These are phyloP conservation scores for Penicillium sp. DNA, from an alignment of 2,329 filamentous ascomycete species.

Conservation along the genomic window DNA sequence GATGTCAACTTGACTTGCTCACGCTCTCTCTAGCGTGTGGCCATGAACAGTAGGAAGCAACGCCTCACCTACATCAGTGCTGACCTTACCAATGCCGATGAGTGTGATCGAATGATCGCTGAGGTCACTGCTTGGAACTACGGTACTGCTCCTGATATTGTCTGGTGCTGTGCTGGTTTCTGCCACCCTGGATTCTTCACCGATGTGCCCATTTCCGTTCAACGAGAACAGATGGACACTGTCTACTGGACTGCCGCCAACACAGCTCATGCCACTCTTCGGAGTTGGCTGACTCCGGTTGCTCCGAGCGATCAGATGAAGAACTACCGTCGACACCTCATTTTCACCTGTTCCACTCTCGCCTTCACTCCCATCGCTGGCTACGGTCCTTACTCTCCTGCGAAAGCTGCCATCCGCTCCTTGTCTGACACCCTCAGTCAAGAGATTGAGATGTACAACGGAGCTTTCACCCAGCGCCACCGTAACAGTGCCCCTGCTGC, in stretches of 20 bases:
- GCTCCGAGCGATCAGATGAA: slow-evolving; percentile 35
- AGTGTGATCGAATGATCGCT: slow-evolving; percentile 70
- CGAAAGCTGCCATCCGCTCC: slow-evolving; percentile 82
- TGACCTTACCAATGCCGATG: slow-evolving; percentile 73
- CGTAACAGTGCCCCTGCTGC: slow-evolving; percentile 55
- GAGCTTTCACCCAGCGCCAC: slow-evolving; percentile 50
- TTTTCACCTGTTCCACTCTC: slow-evolving; percentile 81
- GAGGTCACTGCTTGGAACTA: slow-evolving; percentile 81
- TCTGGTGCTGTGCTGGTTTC: slow-evolving; percentile 87
- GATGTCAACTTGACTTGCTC: slow-evolving; percentile 12
- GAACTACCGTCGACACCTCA: slow-evolving; percentile 67
- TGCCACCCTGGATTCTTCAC: slow-evolving; percentile 76
- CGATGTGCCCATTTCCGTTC: slow-evolving; percentile 68
- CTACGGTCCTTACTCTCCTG: slow-evolving; percentile 80
- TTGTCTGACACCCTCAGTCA: slow-evolving; percentile 82
- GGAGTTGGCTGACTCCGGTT: slow-evolving; percentile 67
- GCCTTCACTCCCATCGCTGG: slow-evolving; percentile 79
- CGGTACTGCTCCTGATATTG: slow-evolving; percentile 73
- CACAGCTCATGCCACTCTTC: slow-evolving; percentile 79
- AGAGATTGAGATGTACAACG: slow-evolving; percentile 85
- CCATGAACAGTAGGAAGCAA: slow-evolving; percentile 68
- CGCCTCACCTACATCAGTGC: slow-evolving; percentile 83
- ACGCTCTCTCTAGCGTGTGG: slow-evolving; percentile 58
- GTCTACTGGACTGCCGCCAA: slow-evolving; percentile 89
- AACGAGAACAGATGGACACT: slow-evolving; percentile 83